phyloP scores from a whole-genome alignment of 2,329 filamentous ascomycete species.

The Xylariaceae sp. region DNA sequence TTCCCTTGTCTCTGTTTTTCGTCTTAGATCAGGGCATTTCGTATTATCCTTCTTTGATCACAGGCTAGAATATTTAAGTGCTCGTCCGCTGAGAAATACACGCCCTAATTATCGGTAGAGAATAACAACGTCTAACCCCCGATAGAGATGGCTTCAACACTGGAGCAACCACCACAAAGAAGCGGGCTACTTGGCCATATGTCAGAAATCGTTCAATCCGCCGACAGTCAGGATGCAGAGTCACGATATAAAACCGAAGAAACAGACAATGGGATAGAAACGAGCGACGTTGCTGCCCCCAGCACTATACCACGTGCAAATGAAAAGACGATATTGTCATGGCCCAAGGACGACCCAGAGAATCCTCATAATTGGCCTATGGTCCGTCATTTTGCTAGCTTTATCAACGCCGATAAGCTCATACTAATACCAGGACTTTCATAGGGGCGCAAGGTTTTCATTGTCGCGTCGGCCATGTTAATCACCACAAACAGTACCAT shows the following conservation, averaged over 20 bases:
- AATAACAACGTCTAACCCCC: constrained; percentile 4
- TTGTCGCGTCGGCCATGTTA: constrained; percentile 53
- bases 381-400: constrained; percentile 18
- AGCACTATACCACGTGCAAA: constrained; percentile 16
- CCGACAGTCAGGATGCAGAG: constrained; percentile 40
- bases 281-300: constrained; percentile 9
- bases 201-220: constrained; percentile 23
- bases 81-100: too few species aligned
- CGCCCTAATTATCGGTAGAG: too few species aligned
- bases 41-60: too few species aligned
- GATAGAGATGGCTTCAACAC: constrained; percentile 7
- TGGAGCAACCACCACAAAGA: neutral
- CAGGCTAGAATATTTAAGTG: too few species aligned
- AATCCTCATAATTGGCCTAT: constrained; percentile 52
- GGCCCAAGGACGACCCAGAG: constrained; percentile 45
- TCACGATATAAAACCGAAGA: constrained; percentile 40
- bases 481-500: constrained; percentile 66
- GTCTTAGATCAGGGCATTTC: too few species aligned
- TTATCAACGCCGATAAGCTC: neutral
- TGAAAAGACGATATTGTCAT: constrained; percentile 38
- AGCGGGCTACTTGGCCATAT: constrained; percentile 12
- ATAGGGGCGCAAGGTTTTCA: constrained; percentile 51
- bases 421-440: neutral
- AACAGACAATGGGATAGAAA: constrained; percentile 32
- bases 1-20: too few species aligned